Base-by-base conservation (phyloP, 2,329 filamentous ascomycete genomes). In the Aspergillus cejpii region DNA sequence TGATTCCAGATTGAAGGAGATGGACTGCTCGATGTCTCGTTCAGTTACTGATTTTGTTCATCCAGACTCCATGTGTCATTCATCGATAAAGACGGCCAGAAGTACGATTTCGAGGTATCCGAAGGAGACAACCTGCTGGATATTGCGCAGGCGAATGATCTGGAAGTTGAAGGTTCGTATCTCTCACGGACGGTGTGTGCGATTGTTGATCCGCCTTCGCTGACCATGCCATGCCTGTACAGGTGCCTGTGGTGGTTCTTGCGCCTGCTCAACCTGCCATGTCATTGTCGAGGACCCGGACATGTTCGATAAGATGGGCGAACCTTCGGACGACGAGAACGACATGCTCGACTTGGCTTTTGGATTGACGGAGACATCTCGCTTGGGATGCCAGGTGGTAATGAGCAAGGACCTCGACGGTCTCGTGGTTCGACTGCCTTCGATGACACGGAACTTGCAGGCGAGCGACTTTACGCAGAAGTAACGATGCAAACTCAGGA, bases 401-500 rank as follows among this genome's bases (percentile, higher is more conserved):
- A 96, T 98, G 91, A 85, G 74, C 48, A 89, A 88, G 68, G 88
- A 94, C 55, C 69, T 97, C 52, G 86, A 97, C 63, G 92, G 92
- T 0, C 53, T 98, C 59, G 80, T 81, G 37, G 88, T 98, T 24
- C 85, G 80, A 66, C 70, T 98, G 60, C 92, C 92, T 10, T 82
- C 81, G 28, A 96, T 96, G 89, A 97, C 92, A 53, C 78, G 92
- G 66, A 98, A 98, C 63, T 61, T 98, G 69, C 92, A 98, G 71
- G 87, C 88, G 11, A 94, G 87, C 67, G 92, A 98, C 70, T 98
- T 98, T 59, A 75, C 60, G 65, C 57, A 68, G 56, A 63, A 71
- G 58, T 70, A 69, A 56, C 5, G 23, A 24, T 12, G n/a, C n/a
- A 45, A 43, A 7, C 5, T 23, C 17, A 47, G 43, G 38, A 39